Base-by-base conservation (phyloP, 805 yeast genomes). In the Scheffersomyces coipomensis region DNA sequence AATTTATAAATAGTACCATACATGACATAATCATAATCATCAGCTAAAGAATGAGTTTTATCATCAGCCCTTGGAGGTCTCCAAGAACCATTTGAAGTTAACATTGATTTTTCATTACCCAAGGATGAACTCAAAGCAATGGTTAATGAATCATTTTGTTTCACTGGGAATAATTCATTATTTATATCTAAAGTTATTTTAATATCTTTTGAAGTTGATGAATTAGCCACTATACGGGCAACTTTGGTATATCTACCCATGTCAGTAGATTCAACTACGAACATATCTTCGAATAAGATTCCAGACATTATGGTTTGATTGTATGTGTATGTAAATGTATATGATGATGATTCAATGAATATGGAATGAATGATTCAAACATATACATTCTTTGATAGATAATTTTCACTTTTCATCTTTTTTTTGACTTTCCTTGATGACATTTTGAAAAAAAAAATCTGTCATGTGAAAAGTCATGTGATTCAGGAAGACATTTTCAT, bases 11-110 rank as follows among this genome's bases (percentile, higher is more conserved):
- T 95, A 5, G 96, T 89, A 39, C 99, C 99, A 61, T 90, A 82
- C 98, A 93, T 91, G 49, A 93, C 98, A 55, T 93, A 93, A 63
- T 91, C 98, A 69, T 89, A 91, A 58, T 93, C 98, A 61, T 91
- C 97, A 49, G 97, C 96, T 54, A 91, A 74, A 5, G 95, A 78
- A 27, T 27, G 30, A 5, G 18, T 15, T 56, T 84, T 78, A 51
- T 89, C 96, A 43, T 83, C 86, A 10, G 85, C 76, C 63, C 78
- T 85, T 33, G 96, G 95, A 7, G 87, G 88, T 60, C 89, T 76
- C 90, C 91, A 85, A 19, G 85, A 78, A 15, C 85, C 83, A 48
- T 79, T 72, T 19, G 75, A 65, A 11, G 61, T 74, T 58, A 55
- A 69, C 73, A 44, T 68, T 46, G 58, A 60, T 4, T 66, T 51